Conservation (phyloP, 116 monocot genomes). For the Trichopus zeylanicus region DNA sequence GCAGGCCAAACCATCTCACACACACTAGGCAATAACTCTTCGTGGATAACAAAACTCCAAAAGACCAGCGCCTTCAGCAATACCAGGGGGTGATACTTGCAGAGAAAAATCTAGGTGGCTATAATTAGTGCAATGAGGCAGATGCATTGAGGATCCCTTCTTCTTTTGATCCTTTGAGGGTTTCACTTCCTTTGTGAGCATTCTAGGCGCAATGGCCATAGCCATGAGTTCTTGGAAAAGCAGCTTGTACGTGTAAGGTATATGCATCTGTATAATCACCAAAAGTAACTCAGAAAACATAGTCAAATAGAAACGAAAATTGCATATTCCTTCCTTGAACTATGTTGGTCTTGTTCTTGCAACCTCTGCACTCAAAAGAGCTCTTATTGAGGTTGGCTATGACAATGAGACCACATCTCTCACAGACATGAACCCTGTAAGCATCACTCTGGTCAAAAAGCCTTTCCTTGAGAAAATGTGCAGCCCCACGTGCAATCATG, state of each 20-base stretch:
- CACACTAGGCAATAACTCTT: too few species aligned
- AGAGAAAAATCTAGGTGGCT: too few species aligned
- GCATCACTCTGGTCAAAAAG: slow-evolving; percentile 97
- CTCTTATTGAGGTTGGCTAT: slow-evolving; percentile 96
- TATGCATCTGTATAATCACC: slow-evolving; percentile 52
- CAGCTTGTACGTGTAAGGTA: slow-evolving; percentile 96
- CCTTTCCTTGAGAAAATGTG: slow-evolving; percentile 90
- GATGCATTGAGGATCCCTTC: slow-evolving; percentile 17
- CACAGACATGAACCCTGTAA: slow-evolving; percentile 97
- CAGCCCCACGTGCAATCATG: slow-evolving; percentile 99
- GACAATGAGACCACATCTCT: slow-evolving; percentile 87
- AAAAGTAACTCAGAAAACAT: neutral
- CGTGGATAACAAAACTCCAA: too few species aligned
- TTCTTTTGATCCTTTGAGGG: slow-evolving; percentile 40
- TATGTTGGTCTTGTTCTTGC: slow-evolving; percentile 99
- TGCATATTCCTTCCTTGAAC: slow-evolving; percentile 57
- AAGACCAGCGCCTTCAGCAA: too few species aligned
- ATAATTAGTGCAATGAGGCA: too few species aligned
- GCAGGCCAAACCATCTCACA: too few species aligned
- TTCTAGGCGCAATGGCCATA: slow-evolving; percentile 99
- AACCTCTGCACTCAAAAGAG: slow-evolving; percentile 95
- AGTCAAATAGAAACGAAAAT: slow-evolving; percentile 1
- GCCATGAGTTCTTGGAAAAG: slow-evolving; percentile 99
- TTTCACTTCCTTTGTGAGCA: slow-evolving; percentile 87
- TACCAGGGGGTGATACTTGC: too few species aligned